Evolutionary conservation across 192 early-diverging fungal genomes (phyloP).

Genomic region (Phycomyces nitens): DNA sequence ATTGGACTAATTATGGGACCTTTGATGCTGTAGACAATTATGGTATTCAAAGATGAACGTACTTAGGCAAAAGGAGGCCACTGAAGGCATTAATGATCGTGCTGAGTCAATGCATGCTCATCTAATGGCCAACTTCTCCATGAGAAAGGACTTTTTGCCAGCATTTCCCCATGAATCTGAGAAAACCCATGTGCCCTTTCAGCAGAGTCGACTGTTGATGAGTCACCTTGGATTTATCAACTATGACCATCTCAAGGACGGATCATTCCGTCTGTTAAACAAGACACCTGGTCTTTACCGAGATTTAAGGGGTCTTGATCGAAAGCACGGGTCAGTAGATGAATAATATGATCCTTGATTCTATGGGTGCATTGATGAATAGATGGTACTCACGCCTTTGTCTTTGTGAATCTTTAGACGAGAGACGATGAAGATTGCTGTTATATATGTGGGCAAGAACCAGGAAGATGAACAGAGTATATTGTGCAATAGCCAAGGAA

Average conservation of each 20-base stretch:
- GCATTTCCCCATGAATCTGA: slow-evolving; percentile 48
- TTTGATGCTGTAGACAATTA: slow-evolving; percentile 13
- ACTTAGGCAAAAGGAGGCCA: slow-evolving; percentile 8
- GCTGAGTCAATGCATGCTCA: slow-evolving; percentile 15
- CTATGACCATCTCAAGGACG: slow-evolving; percentile 71
- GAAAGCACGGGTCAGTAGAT: slow-evolving; percentile 63
- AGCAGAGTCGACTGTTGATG: slow-evolving; percentile 64
- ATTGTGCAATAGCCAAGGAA: slow-evolving; percentile 71
- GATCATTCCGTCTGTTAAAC: slow-evolving; percentile 60
- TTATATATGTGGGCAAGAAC: slow-evolving; percentile 87
- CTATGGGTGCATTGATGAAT: background rate
- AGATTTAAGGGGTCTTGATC: slow-evolving; percentile 76
- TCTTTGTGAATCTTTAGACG: slow-evolving; percentile 41
- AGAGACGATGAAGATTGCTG: slow-evolving; percentile 85
- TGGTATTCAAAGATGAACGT: slow-evolving; percentile 26
- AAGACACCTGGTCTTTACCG: slow-evolving; percentile 62
- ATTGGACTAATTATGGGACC: background rate
- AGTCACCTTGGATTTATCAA: slow-evolving; percentile 73
- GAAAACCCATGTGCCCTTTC: slow-evolving; percentile 50
- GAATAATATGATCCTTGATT: background rate
- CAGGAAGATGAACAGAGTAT: slow-evolving; percentile 90
- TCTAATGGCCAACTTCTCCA: slow-evolving; percentile 36
- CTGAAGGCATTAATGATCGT: background rate
- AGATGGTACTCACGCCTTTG: slow-evolving; percentile 2
- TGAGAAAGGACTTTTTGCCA: slow-evolving; percentile 50